Base-by-base conservation (phyloP, 2,329 filamentous ascomycete species). In the Westerdykella aurantiaca region DNA sequence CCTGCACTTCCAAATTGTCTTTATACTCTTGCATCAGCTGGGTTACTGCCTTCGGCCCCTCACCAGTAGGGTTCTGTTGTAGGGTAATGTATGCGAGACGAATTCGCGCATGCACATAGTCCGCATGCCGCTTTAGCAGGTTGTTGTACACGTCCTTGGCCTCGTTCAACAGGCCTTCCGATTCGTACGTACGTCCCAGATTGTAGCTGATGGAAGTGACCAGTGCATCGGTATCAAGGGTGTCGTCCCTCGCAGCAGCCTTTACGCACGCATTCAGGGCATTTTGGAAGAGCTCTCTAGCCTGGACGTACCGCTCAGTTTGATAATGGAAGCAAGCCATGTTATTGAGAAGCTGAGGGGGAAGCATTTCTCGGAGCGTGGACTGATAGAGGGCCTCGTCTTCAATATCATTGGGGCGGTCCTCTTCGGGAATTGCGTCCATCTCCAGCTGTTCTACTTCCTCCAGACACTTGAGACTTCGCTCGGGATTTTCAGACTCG, bases 171-270 rank as follows among this genome's bases (percentile, higher is more conserved):
- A 91, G 77, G 31, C 85, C 83, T 42, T 87, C 83, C 0, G 87
- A 84, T 71, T 98, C 93, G 58, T 96, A 96, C 45, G 89, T 95
- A 45, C 93, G 81, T 22, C 86, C 93, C 34, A 98, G 80, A 60
- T 97, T 98, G 76, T 93, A 98, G 64, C 88, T 95, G 64, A 98
- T 95, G 2, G 90, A 95, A 0, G 91, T 95, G 21, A 97, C 85
- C 4, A 98, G 76, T 12, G 89, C 88, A 68, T 98, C 93, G 0
- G 85, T 90, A 62, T 97, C 93, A 49, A 84, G 78, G 1, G 81
- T 79, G 41, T 84, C 79, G 47, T 89, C 85, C 56, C 81, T 84
- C 57, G 88, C 83, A 38, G 82, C 81, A 49, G 88, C 83, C 56
- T 86, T 85, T 56, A 94, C 82, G 61, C 90, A 96, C 13, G 91